Evolutionary conservation across 352 stramenopile species (phyloP).

Genomic region (Pythium monospermum): DNA sequence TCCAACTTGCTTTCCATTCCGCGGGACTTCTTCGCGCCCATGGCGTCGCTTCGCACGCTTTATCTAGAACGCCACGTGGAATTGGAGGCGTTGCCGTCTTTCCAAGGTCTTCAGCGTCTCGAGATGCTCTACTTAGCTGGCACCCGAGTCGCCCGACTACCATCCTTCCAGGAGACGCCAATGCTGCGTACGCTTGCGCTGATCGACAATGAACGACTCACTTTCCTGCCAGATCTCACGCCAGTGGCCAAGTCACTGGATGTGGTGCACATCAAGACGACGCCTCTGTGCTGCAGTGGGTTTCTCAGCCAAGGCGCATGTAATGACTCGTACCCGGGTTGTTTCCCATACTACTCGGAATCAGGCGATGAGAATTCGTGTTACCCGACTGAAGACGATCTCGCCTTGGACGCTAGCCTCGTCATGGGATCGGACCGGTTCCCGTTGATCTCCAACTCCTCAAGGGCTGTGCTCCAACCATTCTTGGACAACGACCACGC

Average conservation of each 20-base stretch:
- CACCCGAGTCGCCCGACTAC: constrained; percentile 19
- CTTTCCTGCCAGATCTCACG: constrained; percentile 10
- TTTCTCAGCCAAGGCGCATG: constrained; percentile 8
- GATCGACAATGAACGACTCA: background rate
- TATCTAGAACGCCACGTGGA: constrained; percentile 24
- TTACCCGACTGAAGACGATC: constrained; percentile 7
- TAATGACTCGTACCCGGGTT: constrained; percentile 5
- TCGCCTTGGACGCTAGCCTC: background rate
- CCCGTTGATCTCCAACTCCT: constrained; percentile 7
- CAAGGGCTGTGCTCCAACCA: constrained; percentile 3
- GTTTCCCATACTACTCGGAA: background rate
- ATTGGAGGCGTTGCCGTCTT: constrained; percentile 21
- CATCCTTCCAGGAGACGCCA: constrained; percentile 17
- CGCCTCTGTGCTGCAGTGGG: constrained; percentile 21
- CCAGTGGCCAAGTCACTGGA: background rate
- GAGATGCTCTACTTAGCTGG: constrained; percentile 27
- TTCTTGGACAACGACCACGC: background rate
- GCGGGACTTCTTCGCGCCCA: constrained; percentile 24
- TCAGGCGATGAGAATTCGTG: background rate
- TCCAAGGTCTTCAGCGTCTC: constrained; percentile 28
- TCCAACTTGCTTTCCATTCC: constrained; percentile 25
- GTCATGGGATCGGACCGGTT: constrained; percentile 2
- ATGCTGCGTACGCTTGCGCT: constrained; percentile 13
- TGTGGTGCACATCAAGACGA: constrained; percentile 1
- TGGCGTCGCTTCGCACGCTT: constrained; percentile 30